Conservation (phyloP, 306 rosid genomes). For the Lathyrus aphaca region DNA sequence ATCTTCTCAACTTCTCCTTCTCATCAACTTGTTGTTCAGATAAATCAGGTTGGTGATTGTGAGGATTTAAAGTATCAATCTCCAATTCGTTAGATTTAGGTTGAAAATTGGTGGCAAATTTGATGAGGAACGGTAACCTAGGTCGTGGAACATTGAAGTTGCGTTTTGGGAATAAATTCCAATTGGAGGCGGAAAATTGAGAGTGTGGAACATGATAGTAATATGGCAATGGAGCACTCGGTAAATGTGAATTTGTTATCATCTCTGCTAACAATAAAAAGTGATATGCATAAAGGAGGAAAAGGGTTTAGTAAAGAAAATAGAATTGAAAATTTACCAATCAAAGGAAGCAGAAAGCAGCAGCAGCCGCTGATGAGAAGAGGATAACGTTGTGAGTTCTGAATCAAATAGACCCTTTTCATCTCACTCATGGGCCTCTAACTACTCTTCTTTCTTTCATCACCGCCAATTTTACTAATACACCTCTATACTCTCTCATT, state of each 20-base stretch:
- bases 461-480: not conserved
- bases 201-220: constrained; percentile 44
- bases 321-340: constrained; percentile 42
- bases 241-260: constrained; percentile 65
- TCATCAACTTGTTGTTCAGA: constrained; percentile 50
- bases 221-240: constrained; percentile 45
- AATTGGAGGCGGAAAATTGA: too few species aligned
- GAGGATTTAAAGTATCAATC: too few species aligned
- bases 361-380: too few species aligned
- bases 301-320: too few species aligned
- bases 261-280: constrained; percentile 57
- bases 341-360: constrained; percentile 45
- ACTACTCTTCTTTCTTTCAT: not conserved
- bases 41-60: constrained; percentile 17
- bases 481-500: not conserved
- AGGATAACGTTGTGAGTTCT: not conserved
- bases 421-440: not conserved
- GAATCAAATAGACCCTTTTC: too few species aligned
- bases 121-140: constrained; percentile 43
- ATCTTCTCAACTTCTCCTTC: constrained; percentile 74
- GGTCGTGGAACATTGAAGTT: constrained; percentile 30
- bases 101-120: constrained; percentile 47
- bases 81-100: too few species aligned
- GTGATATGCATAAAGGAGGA: too few species aligned
- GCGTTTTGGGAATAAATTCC: too few species aligned